phyloP scores from a whole-genome alignment of 1,139 yeast species.

The Saccharomycopsis hybrid region DNA sequence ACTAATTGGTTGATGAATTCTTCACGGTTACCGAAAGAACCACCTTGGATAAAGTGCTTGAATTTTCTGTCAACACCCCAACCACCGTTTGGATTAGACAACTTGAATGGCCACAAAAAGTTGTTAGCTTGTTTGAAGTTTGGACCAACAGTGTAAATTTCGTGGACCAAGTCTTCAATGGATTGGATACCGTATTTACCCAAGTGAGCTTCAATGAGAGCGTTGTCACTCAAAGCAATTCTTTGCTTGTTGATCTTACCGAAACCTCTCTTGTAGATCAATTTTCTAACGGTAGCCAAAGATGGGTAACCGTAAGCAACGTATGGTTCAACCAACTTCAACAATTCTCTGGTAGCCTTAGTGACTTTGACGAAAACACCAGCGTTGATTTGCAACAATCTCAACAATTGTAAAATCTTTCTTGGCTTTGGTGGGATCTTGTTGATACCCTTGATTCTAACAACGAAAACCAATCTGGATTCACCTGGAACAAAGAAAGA shows the following conservation, averaged over 20 bases:
- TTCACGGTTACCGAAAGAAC: conserved; percentile 99
- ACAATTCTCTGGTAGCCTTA: conserved; percentile 96
- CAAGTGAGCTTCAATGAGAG: conserved; percentile 86
- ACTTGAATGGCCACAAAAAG: conserved; percentile 99
- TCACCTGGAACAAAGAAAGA: conserved; percentile 97
- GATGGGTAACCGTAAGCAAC: conserved; percentile 99
- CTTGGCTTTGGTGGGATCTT: conserved; percentile 99
- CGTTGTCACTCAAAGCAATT: conserved; percentile 88
- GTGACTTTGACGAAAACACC: conserved; percentile 98
- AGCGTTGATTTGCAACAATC: conserved; percentile 96
- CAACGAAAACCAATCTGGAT: conserved; percentile 91
- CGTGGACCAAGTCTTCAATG: conserved; percentile 97
- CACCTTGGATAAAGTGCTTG: conserved; percentile 99
- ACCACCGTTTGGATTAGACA: conserved; percentile 99
- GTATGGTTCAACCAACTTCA: conserved; percentile 98
- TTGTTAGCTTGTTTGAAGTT: conserved; percentile 99
- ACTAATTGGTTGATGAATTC: conserved; percentile 96
- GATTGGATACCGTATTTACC: conserved; percentile 97
- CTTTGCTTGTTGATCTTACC: conserved; percentile 99
- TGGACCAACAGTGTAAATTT: conserved; percentile 98
- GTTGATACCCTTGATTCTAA: conserved; percentile 99
- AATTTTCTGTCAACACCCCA: conserved; percentile 99
- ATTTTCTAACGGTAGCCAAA: conserved; percentile 90
- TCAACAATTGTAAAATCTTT: conserved; percentile 96
- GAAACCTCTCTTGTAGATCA: conserved; percentile 99